These are phyloP conservation scores for Ormosia semicastrata DNA, from an alignment of 306 rosid genomes.

Conservation along the genomic window DNA sequence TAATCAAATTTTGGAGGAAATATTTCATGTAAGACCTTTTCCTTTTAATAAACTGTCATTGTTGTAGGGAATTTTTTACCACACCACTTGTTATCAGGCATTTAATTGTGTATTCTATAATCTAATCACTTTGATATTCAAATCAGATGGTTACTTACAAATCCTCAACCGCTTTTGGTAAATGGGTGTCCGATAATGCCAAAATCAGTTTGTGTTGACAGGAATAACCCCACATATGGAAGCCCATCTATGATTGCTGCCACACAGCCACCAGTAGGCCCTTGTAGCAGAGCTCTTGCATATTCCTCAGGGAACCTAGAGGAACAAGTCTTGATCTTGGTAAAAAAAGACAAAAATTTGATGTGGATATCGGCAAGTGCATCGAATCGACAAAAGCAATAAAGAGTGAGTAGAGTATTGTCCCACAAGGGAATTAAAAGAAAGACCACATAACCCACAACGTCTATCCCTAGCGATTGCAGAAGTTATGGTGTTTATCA, in stretches of 20 bases:
- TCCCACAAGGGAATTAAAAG: too few species aligned
- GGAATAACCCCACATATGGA: slow-evolving; percentile 72
- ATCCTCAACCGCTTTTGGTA: slow-evolving; percentile 90
- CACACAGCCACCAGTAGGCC: slow-evolving; percentile 79
- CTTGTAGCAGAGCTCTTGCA: slow-evolving; percentile 60
- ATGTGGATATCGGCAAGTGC: too few species aligned
- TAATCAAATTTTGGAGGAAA: slow-evolving; percentile 1
- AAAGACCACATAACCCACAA: too few species aligned
- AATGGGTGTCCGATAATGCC: slow-evolving; percentile 88
- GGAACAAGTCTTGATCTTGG: slow-evolving; percentile 62
- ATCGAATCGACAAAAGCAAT: too few species aligned
- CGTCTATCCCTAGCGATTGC: too few species aligned
- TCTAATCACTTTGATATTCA: slow-evolving; percentile 1
- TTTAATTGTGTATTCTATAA: not conserved
- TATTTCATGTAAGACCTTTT: not conserved
- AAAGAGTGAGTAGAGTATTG: too few species aligned
- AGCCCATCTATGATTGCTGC: slow-evolving; percentile 91
- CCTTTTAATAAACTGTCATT: not conserved
- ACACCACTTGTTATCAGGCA: not conserved
- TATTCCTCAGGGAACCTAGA: slow-evolving; percentile 78
- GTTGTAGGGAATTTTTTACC: not conserved
- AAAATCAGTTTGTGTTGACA: slow-evolving; percentile 64
- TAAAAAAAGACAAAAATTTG: slow-evolving; percentile 59
- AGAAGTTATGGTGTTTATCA: too few species aligned
- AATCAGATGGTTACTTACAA: slow-evolving; percentile 64